Evolutionary conservation across 1,284 basidiomycete species (phyloP), one percentile per base, ranked within the genome.

Genomic region (Sporisorium exsertum): DNA sequence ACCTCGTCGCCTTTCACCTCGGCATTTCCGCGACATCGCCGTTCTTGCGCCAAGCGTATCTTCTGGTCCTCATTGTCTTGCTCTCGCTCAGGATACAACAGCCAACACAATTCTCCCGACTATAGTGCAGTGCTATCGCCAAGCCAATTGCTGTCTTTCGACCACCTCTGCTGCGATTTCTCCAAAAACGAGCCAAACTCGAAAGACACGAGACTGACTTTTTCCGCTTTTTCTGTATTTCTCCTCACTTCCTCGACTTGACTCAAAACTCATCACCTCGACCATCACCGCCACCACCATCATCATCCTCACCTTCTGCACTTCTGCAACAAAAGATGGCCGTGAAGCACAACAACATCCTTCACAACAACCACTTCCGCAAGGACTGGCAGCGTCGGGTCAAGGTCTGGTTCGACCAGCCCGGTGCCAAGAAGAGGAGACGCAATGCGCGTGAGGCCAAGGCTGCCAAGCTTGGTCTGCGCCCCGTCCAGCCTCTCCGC

Each of bases 401-500:
- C 85, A 92, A 92, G 88, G 96, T 93, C 86, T 95, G 95, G 96
- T 99, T 99, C 87, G 94, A 99, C 90, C 97, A 99, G 89, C 94
- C 96, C 77, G 97, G 95, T 69, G 93, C 93, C 87, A 99, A 99
- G 89, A 93, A 96, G 88, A 92, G 94, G 87, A 91, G 97, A 87
- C 93, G 97, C 87, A 92, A 90, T 75, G 94, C 95, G 58, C 94
- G 97, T 87, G 92, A 94, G 88, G 89, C 90, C 85, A 98, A 97
- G 90, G 94, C 95, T 71, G 91, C 95, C 64, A 88, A 91, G 76
- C 92, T 97, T 73, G 96, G 97, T 84, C 94, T 95, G 79, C 93
- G 94, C 84, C 96, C 96, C 71, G 90, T 95, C 80, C 90, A 91
- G 80, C 92, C 92, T 85, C 93, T 99, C 85, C 95, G 97, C 86